Percentiles rank a stretch among this genome's conserved stretches.
Evolutionary conservation across 805 yeast species (phyloP).

Genomic region (Starmera caribaea): DNA sequence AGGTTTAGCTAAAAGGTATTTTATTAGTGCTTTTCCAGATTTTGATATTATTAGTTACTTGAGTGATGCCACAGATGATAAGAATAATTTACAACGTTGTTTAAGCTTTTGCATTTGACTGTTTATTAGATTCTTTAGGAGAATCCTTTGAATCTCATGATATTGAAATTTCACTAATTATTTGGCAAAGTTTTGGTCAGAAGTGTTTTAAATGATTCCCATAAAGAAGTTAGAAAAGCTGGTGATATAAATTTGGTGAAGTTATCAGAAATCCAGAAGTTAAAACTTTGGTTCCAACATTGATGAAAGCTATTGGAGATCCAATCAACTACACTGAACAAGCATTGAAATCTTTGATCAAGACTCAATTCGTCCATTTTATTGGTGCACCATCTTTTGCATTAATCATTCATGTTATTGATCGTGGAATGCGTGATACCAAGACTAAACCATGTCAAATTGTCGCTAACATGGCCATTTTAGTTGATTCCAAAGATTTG

Average conservation of each 20-base stretch:
- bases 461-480: conserved; percentile 96
- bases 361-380: conserved; percentile 91
- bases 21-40: conserved; percentile 66
- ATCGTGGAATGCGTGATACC: conserved; percentile 90
- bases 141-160: conserved; percentile 88
- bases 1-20: conserved; percentile 86
- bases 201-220: conserved; percentile 87
- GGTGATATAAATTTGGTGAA: conserved; percentile 94
- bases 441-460: conserved; percentile 94
- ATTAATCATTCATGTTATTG: conserved; percentile 85
- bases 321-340: conserved; percentile 85
- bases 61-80: conserved; percentile 81
- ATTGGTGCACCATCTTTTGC: conserved; percentile 97
- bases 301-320: conserved; percentile 89
- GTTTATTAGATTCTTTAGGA: conserved; percentile 69
- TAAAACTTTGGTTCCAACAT: conserved; percentile 77
- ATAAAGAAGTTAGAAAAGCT: conserved; percentile 92
- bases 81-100: conserved; percentile 59
- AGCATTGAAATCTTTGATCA: conserved; percentile 80
- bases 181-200: conserved; percentile 80
- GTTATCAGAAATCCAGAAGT: conserved; percentile 96
- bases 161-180: conserved; percentile 73
- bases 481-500: conserved; percentile 85
- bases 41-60: conserved; percentile 69
- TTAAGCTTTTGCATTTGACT: conserved; percentile 88